Evolutionary conservation across 2,329 filamentous ascomycete species (phyloP), one percentile per base, ranked within the genome.

Genomic region (Colletotrichum sp.): DNA sequence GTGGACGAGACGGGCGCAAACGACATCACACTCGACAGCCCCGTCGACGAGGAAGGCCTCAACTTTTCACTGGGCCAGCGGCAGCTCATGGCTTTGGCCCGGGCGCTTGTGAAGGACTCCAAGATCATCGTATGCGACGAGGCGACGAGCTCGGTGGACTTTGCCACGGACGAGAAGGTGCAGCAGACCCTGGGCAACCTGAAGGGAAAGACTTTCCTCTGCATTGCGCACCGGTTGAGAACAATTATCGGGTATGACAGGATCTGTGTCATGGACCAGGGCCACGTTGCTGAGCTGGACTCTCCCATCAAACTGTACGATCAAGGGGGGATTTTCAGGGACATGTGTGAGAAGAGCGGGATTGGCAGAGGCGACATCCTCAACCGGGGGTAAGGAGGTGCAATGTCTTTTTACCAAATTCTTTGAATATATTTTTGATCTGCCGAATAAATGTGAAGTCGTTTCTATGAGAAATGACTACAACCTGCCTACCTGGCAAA

Each of bases 181-280:
- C 60, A 64, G 13, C 55, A 59, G 0, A 85, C 87, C 2, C 86
- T 93, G 24, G 93, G 80, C 93, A 93, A 88, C 86, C 86, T 5
- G 89, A 89, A 69, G 88, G 87, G 6, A 12, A 62, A 62, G 59
- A 93, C 92, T 2, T 83, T 94, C 24, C 93, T 84, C 94, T 95
- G 75, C 93, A 95, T 95, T 82, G 93, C 93, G 21, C 72, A 79
- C 36, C 72, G 80, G 7, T 73, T 81, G 9, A 90, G 91, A 81
- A 95, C 93, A 0, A 94, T 95, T 74, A 91, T 95, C 71, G 88
- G 89, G 39, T 95, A 95, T 81, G 93, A 95, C 82, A 88, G 93
- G 16, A 94, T 95, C 78, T 92, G 92, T 76, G 94, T 95, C 67
- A 93, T 96, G 92, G 93, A 95, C 77, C 85, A 89, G 69, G 94